Conservation (phyloP, 2,329 filamentous ascomycete species). For the Ilyonectria sp. region DNA sequence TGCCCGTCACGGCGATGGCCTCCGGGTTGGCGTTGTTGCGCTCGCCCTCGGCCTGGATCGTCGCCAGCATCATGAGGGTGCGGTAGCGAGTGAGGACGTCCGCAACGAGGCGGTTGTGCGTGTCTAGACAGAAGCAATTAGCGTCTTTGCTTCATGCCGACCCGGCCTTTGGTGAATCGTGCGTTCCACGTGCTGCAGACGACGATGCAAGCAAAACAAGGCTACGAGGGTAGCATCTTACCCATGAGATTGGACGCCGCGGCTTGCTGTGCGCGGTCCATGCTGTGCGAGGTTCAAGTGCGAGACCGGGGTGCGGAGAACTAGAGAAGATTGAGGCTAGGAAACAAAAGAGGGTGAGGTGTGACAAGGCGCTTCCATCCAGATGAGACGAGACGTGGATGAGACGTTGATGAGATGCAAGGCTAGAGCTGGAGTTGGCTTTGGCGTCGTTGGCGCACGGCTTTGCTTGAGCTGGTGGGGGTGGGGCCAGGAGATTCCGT, state of each 20-base stretch:
- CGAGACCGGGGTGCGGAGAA: too few species aligned
- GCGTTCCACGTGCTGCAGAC: background rate
- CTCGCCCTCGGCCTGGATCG: conserved; percentile 59
- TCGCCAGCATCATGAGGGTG: conserved; percentile 61
- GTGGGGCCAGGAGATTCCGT: conserved; percentile 39
- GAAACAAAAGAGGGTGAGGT: background rate
- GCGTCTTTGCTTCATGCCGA: background rate
- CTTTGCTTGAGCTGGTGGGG: conserved; percentile 36
- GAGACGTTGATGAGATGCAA: conserved; percentile 19
- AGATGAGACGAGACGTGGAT: conserved; percentile 11
- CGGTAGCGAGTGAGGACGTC: conserved; percentile 62
- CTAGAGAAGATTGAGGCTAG: background rate
- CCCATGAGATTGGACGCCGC: conserved; percentile 56
- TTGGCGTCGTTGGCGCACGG: conserved; percentile 18
- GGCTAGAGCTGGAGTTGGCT: conserved; percentile 30
- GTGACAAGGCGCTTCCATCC: conserved; percentile 8
- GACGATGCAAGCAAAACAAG: conserved; percentile 2
- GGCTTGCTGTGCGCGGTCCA: conserved; percentile 52
- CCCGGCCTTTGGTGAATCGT: background rate
- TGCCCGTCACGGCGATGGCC: conserved; percentile 59
- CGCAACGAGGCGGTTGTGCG: conserved; percentile 61
- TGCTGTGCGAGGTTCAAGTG: conserved; percentile 24
- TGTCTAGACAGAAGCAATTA: conserved; percentile 51
- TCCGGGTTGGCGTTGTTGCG: conserved; percentile 58
- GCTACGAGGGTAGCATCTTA: conserved; percentile 35